These are phyloP conservation scores for Sarocladium kiliense DNA, from an alignment of 2,329 filamentous ascomycete species.

Conservation along the genomic window DNA sequence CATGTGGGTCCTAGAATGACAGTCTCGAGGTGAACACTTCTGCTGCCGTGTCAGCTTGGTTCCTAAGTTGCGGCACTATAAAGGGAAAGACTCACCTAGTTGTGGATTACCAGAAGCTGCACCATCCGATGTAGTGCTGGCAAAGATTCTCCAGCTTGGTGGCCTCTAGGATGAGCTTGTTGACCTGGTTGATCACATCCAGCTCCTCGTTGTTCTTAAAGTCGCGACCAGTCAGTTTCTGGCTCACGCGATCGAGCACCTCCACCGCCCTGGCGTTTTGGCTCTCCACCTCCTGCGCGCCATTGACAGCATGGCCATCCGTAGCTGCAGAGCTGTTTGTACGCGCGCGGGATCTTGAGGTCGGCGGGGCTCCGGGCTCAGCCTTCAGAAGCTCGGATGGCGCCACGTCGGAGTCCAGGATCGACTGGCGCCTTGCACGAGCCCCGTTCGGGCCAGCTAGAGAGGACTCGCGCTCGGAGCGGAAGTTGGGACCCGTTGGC, in stretches of 20 bases:
- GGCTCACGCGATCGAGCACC: constrained; percentile 84
- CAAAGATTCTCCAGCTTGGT: constrained; percentile 97
- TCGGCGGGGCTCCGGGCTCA: constrained; percentile 41
- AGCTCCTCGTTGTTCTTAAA: constrained; percentile 85
- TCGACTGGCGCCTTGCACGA: constrained; percentile 61
- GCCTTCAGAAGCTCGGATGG: constrained; percentile 51
- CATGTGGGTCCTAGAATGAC: neutral
- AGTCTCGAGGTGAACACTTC: neutral
- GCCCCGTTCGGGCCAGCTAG: constrained; percentile 41
- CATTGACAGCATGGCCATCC: constrained; percentile 29
- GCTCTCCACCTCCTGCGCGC: constrained; percentile 58
- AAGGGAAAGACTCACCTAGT: neutral
- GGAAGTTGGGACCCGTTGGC: constrained; percentile 63
- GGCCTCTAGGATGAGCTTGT: constrained; percentile 89
- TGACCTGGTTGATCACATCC: constrained; percentile 80
- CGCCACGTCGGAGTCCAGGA: constrained; percentile 59
- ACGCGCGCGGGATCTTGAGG: constrained; percentile 46
- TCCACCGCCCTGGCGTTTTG: constrained; percentile 92
- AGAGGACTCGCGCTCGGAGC: constrained; percentile 52
- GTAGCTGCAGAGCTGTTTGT: constrained; percentile 51
- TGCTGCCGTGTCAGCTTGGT: neutral
- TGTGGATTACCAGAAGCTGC: constrained; percentile 78
- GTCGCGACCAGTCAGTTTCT: constrained; percentile 91
- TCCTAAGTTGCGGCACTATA: neutral
- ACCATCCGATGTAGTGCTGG: constrained; percentile 99